These are phyloP conservation scores for Pulicaria dysenterica DNA, from an alignment of 129 eudicot species.

Conservation along the genomic window DNA sequence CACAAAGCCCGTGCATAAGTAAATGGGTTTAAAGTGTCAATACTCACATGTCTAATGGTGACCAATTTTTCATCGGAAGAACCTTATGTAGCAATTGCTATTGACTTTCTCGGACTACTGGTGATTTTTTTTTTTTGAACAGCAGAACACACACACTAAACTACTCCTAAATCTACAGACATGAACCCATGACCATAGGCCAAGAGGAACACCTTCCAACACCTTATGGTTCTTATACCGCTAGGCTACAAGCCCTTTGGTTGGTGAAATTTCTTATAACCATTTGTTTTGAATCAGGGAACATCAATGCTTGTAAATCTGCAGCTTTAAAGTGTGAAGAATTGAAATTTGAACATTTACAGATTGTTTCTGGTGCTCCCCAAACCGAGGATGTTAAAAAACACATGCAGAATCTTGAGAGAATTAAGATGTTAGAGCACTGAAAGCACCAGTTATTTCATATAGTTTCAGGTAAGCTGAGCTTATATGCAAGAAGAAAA, in stretches of 20 bases:
- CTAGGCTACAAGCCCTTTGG: too few species aligned
- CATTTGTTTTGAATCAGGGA: constrained; percentile 46
- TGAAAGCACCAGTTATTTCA: constrained; percentile 28
- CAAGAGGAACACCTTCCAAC: too few species aligned
- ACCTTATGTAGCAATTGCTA: background rate
- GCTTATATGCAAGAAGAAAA: background rate
- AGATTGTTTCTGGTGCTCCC: constrained; percentile 47
- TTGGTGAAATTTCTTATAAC: background rate
- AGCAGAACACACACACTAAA: too few species aligned
- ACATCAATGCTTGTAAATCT: constrained; percentile 69
- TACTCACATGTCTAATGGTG: background rate
- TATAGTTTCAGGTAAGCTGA: background rate
- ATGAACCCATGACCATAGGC: too few species aligned
- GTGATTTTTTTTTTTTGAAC: too few species aligned
- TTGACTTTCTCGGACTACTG: background rate
- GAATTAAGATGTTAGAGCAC: constrained; percentile 70
- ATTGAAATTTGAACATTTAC: constrained; percentile 65
- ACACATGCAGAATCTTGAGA: constrained; percentile 77
- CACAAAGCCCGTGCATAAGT: background rate
- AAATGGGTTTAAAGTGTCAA: background rate
- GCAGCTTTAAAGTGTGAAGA: constrained; percentile 89
- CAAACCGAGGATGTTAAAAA: constrained; percentile 48
- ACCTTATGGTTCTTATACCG: too few species aligned
- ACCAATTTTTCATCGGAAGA: background rate
- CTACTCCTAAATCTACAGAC: too few species aligned